Evolutionary conservation across 1,284 basidiomycete species (phyloP).

Genomic region (Cutaneotrichosporon sp.): DNA sequence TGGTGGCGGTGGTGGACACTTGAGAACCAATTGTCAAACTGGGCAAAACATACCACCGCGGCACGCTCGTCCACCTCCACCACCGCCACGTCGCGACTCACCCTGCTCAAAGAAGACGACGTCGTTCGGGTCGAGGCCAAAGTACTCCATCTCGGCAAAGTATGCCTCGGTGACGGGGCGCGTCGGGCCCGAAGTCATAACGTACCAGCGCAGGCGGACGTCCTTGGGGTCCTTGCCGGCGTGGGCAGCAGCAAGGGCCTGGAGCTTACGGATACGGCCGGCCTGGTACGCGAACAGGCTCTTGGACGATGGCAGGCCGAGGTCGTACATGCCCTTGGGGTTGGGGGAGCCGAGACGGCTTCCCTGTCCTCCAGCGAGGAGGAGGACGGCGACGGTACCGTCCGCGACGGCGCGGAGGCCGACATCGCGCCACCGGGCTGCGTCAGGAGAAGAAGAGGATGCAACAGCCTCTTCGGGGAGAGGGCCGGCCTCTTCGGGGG

Average conservation of each 20-base stretch:
- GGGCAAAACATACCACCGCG: not conserved
- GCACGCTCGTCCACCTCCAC: not conserved
- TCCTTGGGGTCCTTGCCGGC: slow-evolving; percentile 59
- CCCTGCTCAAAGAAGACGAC: slow-evolving; percentile 98
- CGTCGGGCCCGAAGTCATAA: slow-evolving; percentile 99
- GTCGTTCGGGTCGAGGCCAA: slow-evolving; percentile 76
- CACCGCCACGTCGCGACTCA: slow-evolving; percentile 49
- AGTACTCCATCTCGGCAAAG: slow-evolving; percentile 75
- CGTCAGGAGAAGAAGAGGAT: slow-evolving; percentile 61
- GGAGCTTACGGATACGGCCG: slow-evolving; percentile 82
- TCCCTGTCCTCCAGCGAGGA: slow-evolving; percentile 98
- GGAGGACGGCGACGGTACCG: slow-evolving; percentile 83
- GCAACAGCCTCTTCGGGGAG: slow-evolving; percentile 73
- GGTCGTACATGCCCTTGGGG: slow-evolving; percentile 98
- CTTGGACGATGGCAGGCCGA: slow-evolving; percentile 87
- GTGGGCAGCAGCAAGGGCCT: slow-evolving; percentile 66
- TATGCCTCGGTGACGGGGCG: slow-evolving; percentile 80
- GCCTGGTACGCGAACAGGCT: slow-evolving; percentile 96
- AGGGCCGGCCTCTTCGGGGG: slow-evolving; percentile 55
- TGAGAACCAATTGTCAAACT: not conserved
- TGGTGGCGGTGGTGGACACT: not conserved
- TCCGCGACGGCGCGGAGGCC: slow-evolving; percentile 79
- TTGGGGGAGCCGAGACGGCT: slow-evolving; percentile 86
- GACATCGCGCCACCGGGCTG: slow-evolving; percentile 66
- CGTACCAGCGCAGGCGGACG: slow-evolving; percentile 84